Conservation (phyloP, 208 protist genomes). For the Plasmodiophora brassicae region DNA sequence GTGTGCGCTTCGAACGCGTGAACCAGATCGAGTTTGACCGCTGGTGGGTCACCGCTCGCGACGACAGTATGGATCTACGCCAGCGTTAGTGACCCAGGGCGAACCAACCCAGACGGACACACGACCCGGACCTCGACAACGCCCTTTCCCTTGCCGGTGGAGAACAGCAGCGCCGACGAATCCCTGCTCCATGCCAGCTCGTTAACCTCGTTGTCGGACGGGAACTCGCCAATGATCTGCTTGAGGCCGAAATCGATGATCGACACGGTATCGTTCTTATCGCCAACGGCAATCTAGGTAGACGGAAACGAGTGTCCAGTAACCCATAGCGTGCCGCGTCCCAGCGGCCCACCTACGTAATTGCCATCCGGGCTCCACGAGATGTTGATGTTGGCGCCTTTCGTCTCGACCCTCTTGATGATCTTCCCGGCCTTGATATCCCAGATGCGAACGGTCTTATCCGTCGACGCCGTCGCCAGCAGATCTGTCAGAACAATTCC, state of each 20-base stretch:
- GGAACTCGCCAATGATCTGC: constrained; percentile 39
- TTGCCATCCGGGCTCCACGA: constrained; percentile 51
- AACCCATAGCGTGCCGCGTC: no score
- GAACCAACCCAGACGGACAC: not conserved
- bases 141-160: constrained; percentile 52
- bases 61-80: not conserved
- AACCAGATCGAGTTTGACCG: constrained; percentile 21
- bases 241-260: constrained; percentile 49
- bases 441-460: constrained; percentile 57
- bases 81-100: not conserved
- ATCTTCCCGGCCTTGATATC: constrained; percentile 47
- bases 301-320: no score
- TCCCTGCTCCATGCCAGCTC: constrained; percentile 54
- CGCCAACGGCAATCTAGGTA: constrained; percentile 55
- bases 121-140: constrained; percentile 47
- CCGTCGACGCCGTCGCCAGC: constrained; percentile 53
- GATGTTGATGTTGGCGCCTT: constrained; percentile 58
- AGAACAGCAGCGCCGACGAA: constrained; percentile 22
- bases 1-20: constrained; percentile 47
- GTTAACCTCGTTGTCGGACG: constrained; percentile 50
- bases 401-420: constrained; percentile 46
- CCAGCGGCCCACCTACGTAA: no score
- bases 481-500: not conserved
- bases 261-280: constrained; percentile 54
- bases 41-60: not conserved